Conservation (phyloP, 305 asterid species). For the Caryopteris hybrid region DNA sequence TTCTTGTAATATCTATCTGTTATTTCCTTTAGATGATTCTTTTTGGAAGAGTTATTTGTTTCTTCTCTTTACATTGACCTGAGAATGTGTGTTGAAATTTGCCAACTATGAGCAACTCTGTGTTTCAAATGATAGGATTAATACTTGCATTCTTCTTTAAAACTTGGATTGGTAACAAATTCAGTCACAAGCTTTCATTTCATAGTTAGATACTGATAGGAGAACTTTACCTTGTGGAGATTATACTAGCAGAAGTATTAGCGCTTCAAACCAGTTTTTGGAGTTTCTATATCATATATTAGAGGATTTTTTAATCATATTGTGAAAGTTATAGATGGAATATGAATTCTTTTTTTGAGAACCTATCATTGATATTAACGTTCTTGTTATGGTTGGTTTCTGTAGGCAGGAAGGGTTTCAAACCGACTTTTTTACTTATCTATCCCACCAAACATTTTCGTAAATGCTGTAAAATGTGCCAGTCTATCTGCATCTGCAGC, state of each 20-base stretch:
- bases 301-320: neutral
- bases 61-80: neutral
- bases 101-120: neutral
- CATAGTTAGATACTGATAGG: too few species aligned
- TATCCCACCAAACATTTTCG: slow-evolving; percentile 90
- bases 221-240: too few species aligned
- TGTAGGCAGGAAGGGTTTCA: slow-evolving; percentile 75
- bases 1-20: neutral
- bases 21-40: slow-evolving; percentile 1
- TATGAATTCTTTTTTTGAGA: neutral
- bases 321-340: neutral
- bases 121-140: neutral
- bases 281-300: neutral
- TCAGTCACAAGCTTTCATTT: too few species aligned
- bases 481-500: slow-evolving; percentile 79
- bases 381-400: slow-evolving; percentile 14
- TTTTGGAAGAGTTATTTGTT: neutral
- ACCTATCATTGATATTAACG: neutral
- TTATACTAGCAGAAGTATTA: too few species aligned
- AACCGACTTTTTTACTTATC: slow-evolving; percentile 90
- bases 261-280: too few species aligned
- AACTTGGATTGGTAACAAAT: too few species aligned
- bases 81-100: neutral
- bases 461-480: slow-evolving; percentile 84
- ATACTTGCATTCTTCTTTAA: too few species aligned